Percentiles rank a stretch among this genome's conserved stretches.
These are phyloP conservation scores for Pascua guehoae DNA, from an alignment of 1,284 basidiomycete species.

Conservation along the genomic window DNA sequence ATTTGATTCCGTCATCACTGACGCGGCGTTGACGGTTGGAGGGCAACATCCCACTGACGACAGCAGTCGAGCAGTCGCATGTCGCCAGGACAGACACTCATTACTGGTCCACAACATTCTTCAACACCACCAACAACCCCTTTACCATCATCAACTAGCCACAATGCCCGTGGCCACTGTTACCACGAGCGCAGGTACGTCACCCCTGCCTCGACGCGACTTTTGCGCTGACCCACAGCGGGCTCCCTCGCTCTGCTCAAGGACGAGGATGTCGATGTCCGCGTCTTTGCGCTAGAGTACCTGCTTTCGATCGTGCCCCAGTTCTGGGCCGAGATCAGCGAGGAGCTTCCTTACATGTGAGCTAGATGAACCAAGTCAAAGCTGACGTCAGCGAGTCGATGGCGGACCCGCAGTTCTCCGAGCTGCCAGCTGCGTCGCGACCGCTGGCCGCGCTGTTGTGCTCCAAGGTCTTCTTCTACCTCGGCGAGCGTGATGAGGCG, in stretches of 20 bases:
- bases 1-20: too few relatives aligned
- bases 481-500: constrained; percentile 89
- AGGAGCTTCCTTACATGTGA: constrained; percentile 82
- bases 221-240: constrained; percentile 52
- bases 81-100: too few relatives aligned
- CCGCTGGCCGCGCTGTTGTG: constrained; percentile 81
- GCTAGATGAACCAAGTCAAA: constrained; percentile 37
- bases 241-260: constrained; percentile 86
- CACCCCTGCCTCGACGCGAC: not conserved
- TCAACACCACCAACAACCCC: constrained; percentile 3
- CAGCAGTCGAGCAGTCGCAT: too few relatives aligned
- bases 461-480: constrained; percentile 93
- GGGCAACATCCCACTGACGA: too few relatives aligned
- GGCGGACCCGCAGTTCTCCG: constrained; percentile 66
- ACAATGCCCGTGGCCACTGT: constrained; percentile 42
- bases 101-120: not conserved
- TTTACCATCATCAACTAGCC: not conserved
- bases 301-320: constrained; percentile 79
- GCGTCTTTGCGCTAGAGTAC: constrained; percentile 81
- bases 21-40: too few relatives aligned
- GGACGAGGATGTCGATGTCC: constrained; percentile 73
- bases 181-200: constrained; percentile 40
- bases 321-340: constrained; percentile 97
- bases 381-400: constrained; percentile 67
- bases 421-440: constrained; percentile 66